Evolutionary conservation across 768 basidiomycete species (phyloP), one percentile per base, ranked within the genome.

Genomic region (Tubosaeta brunneosetosa): DNA sequence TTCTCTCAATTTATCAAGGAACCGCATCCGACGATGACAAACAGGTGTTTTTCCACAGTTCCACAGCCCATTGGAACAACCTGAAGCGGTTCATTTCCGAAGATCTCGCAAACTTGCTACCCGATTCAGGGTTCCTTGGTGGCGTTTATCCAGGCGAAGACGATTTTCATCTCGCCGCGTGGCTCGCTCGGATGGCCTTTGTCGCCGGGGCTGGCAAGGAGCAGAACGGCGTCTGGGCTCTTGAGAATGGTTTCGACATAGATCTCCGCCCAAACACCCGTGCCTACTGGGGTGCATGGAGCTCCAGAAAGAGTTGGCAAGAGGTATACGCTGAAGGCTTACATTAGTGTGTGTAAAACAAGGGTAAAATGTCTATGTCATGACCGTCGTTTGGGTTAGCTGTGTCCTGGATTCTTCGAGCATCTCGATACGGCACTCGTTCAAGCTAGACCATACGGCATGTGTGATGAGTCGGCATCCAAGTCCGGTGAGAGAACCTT

Each of bases 361-460:
- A 33, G 27, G 26, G 31, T 27, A 27, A 22, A 34, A 27, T 32
- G 11, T 45, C 16, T 56, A 56, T 6, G 37, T 44, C 40, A 55
- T 56, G 57, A 59, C 52, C 16, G 53, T 54, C 17, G 52, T 57
- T 26, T 53, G 52, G 13, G 49, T 40, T 33, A 78, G 57, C 27
- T 76, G 76, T 17, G 77, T 77, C 27, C 73, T 71, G 7, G 84
- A 82, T 16, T 84, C 70, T 44, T 76, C 80, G 44, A 81, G 69
- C 78, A 86, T 84, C 64, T 85, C 85, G 55, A 81, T 64, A 27
- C 79, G 77, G 56, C 82, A 86, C 44, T 85, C 84, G 48, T 79
- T 72, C 61, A 88, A 70, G 48, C 86, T 88, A 48, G 8, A 11
- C 29, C 14, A 9, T 27, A n/a, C n/a, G n/a, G 33, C 16, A 29